phyloP scores from a whole-genome alignment of 148 eudicot species.

The Fallopia convolvulus region DNA sequence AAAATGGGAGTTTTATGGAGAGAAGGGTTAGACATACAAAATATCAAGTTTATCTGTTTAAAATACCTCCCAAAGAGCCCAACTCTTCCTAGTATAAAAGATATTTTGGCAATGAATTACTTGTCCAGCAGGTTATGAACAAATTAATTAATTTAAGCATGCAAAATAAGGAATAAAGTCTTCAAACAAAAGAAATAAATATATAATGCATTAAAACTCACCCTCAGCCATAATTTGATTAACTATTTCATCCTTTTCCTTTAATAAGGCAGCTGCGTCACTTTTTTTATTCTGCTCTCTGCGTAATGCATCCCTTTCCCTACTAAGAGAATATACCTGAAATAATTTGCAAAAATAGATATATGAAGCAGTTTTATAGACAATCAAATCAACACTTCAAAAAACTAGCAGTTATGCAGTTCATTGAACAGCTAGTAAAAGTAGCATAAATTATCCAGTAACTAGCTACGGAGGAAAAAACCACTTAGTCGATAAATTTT shows the following conservation, averaged over 20 bases:
- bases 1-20: not conserved
- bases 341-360: constrained; percentile 12
- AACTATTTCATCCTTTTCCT: constrained; percentile 97
- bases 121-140: not conserved
- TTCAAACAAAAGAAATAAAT: not conserved
- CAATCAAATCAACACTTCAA: not conserved
- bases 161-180: not conserved
- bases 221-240: constrained; percentile 99
- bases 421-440: not conserved
- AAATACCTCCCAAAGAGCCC: not conserved
- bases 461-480: not conserved
- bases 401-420: not conserved
- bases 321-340: constrained; percentile 90
- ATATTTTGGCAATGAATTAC: not conserved
- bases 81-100: not conserved
- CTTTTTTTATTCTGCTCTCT: constrained; percentile 90
- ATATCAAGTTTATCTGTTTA: not conserved
- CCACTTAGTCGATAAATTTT: not conserved
- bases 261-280: constrained; percentile 95
- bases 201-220: constrained; percentile 24
- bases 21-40: not conserved
- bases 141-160: not conserved
- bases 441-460: not conserved
- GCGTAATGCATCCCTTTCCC: constrained; percentile 93
- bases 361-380: not conserved